Conservation (phyloP, 345 rosid genomes). For the Corymbia maculata region DNA sequence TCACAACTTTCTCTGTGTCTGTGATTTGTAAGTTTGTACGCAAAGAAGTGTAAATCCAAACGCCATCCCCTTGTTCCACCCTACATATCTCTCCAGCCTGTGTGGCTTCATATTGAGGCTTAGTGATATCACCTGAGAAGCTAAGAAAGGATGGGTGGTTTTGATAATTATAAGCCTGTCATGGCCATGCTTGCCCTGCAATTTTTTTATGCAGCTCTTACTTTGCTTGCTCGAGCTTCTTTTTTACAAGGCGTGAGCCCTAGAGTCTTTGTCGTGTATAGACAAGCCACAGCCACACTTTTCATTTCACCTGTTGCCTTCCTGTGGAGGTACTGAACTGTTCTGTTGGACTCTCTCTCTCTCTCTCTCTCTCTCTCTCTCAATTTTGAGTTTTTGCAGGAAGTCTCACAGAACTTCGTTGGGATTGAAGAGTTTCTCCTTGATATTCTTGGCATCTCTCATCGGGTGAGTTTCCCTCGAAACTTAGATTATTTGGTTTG, state of each 20-base stretch:
- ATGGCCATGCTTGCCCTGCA: slow-evolving; percentile 26
- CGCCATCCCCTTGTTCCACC: neutral
- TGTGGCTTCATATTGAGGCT: neutral
- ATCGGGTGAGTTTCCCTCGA: slow-evolving; percentile 14
- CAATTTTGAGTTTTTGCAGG: neutral
- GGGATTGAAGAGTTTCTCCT: slow-evolving; percentile 17
- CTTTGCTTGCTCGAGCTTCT: slow-evolving; percentile 19
- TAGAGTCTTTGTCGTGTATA: slow-evolving; percentile 22
- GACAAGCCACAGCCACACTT: slow-evolving; percentile 23
- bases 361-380: neutral
- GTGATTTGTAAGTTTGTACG: neutral
- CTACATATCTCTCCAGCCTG: neutral
- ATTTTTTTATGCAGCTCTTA: slow-evolving; percentile 10
- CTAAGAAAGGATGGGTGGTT: neutral
- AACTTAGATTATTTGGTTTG: neutral
- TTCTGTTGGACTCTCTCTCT: neutral
- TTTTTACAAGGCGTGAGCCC: slow-evolving; percentile 29
- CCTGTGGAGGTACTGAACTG: slow-evolving; percentile 3
- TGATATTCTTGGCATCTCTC: slow-evolving; percentile 24
- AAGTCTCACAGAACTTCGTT: slow-evolving; percentile 8
- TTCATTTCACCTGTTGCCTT: slow-evolving; percentile 24
- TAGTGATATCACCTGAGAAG: neutral
- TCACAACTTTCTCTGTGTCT: neutral
- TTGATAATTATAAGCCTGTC: slow-evolving; percentile 12
- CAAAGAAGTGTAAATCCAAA: neutral